Percentiles rank a stretch among this genome's conserved stretches.
phyloP scores from a whole-genome alignment of 2,329 filamentous ascomycete genomes.

The Cadophora sp. region DNA sequence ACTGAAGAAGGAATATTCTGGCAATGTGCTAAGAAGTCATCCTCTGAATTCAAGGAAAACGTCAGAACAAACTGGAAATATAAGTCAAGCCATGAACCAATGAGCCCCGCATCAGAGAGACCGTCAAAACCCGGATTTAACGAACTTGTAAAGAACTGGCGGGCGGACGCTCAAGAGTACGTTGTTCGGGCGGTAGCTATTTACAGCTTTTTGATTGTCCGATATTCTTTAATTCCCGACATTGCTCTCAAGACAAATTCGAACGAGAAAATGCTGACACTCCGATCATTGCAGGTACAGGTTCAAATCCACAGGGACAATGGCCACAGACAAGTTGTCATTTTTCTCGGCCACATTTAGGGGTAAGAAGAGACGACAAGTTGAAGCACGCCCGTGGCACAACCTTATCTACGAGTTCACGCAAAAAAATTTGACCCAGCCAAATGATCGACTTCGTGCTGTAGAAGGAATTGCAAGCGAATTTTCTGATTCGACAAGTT shows the following conservation, averaged over 20 bases:
- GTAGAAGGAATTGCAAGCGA: background rate
- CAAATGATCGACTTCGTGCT: background rate
- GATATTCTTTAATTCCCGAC: too few relatives aligned
- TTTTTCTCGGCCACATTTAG: background rate
- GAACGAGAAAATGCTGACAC: too few relatives aligned
- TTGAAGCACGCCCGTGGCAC: conserved; percentile 1
- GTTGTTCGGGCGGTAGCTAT: too few relatives aligned
- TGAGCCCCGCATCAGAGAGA: background rate
- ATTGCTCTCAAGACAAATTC: too few relatives aligned
- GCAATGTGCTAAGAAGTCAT: conserved; percentile 3
- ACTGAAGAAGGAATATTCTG: conserved; percentile 7
- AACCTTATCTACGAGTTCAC: conserved; percentile 4
- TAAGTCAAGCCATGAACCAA: background rate
- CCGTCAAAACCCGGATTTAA: background rate
- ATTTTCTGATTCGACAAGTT: background rate
- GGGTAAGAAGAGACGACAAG: background rate
- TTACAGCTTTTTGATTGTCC: too few relatives aligned
- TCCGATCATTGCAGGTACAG: background rate
- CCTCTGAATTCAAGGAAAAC: background rate
- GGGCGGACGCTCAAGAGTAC: conserved; percentile 4
- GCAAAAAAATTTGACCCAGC: background rate
- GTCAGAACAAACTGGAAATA: background rate
- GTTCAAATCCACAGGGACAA: background rate
- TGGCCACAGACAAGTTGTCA: background rate
- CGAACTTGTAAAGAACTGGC: background rate